Conservation (phyloP, 257 asterid genomes). For the Petrea volubilis region DNA sequence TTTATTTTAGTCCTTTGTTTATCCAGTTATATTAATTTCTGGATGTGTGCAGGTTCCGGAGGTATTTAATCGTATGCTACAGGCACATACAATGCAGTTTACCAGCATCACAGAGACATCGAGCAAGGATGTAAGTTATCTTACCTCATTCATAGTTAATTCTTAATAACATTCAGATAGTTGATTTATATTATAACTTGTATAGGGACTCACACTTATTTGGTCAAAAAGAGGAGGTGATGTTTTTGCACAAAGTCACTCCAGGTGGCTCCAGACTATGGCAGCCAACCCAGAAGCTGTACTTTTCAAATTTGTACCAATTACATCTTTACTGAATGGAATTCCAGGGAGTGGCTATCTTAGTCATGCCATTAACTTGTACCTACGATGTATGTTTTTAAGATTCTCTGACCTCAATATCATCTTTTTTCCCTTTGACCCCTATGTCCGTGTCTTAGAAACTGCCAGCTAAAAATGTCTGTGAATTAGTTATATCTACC, state of each 20-base stretch:
- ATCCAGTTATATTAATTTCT: conserved; percentile 16
- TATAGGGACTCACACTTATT: conserved; percentile 91
- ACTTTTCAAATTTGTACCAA: conserved; percentile 86
- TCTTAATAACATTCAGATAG: neutral
- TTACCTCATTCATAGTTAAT: conserved; percentile 17
- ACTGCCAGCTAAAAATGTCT: neutral
- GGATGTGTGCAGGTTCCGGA: conserved; percentile 71
- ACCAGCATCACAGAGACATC: conserved; percentile 94
- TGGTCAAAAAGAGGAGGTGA: conserved; percentile 99
- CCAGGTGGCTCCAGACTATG: conserved; percentile 97
- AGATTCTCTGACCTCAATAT: conserved; percentile 17
- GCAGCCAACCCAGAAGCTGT: conserved; percentile 91
- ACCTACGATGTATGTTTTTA: conserved; percentile 72
- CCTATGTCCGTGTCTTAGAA: neutral
- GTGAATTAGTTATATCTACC: conserved; percentile 8
- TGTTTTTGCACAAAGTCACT: conserved; percentile 94
- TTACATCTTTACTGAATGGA: conserved; percentile 91
- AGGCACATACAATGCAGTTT: conserved; percentile 90
- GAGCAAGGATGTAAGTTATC: conserved; percentile 84
- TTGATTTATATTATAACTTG: conserved; percentile 28
- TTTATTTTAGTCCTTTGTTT: conserved; percentile 9
- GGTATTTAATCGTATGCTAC: conserved; percentile 91
- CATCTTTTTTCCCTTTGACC: neutral
- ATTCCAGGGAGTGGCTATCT: conserved; percentile 99
- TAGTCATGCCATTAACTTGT: conserved; percentile 96